Conservation (phyloP, 805 yeast species). For the Brettanomyces naardenensis region DNA sequence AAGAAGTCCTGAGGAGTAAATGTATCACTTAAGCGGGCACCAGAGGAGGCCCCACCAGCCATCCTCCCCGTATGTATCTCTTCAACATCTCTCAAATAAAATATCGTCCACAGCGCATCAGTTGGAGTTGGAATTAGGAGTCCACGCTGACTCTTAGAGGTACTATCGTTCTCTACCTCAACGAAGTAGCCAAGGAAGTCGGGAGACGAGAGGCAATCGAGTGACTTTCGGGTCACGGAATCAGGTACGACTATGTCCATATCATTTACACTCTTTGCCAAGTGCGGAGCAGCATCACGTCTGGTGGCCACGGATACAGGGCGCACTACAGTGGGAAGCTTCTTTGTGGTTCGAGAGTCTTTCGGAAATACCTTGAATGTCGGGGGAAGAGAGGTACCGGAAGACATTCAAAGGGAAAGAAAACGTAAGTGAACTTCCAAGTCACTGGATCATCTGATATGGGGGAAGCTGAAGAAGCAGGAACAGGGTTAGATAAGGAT, state of each 20-base stretch:
- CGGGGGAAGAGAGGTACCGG: neutral
- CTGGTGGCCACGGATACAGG: neutral
- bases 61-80: too few relatives aligned
- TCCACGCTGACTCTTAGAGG: neutral
- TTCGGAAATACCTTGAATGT: constrained; percentile 1
- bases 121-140: neutral
- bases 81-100: neutral
- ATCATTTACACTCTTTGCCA: neutral
- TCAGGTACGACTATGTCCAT: neutral
- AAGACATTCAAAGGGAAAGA: neutral
- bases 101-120: neutral
- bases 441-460: too few relatives aligned
- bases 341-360: neutral
- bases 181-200: neutral
- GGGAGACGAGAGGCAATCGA: neutral
- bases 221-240: neutral
- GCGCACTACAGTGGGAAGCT: neutral
- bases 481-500: too few relatives aligned
- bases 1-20: too few relatives aligned
- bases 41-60: too few relatives aligned
- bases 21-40: too few relatives aligned
- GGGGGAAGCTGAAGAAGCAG: too few relatives aligned
- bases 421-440: too few relatives aligned
- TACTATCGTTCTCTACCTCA: neutral
- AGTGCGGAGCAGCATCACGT: neutral